Evolutionary conservation across 805 yeast genomes (phyloP), one percentile per base, ranked within the genome.

Genomic region (Nakazawaea wyomingensis): DNA sequence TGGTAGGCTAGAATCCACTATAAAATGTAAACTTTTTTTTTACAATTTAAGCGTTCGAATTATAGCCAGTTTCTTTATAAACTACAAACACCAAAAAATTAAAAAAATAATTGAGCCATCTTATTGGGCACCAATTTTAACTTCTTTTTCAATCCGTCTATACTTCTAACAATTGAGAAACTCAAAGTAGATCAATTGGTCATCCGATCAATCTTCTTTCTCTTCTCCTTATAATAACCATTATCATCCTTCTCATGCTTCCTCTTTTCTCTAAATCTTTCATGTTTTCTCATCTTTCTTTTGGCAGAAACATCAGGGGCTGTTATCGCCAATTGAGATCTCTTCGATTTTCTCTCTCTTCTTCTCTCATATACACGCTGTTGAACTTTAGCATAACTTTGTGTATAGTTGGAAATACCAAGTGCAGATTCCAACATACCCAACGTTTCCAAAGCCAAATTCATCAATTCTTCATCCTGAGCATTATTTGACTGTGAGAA

Each of bases 251-350:
- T 84, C 41, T 75, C 79, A 39, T 71, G 78, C 56, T 76, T 83
- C 60, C 96, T 75, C 69, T 82, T 85, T 49, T 85, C 93, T 59
- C 90, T 78, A 22, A 76, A 73, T 53, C 82, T 75, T 30, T 72
- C 78, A 64, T 90, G 95, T 60, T 85, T 86, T 62, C 71, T 82
- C 54, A 86, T 56, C 64, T 84, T 86, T 60, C 85, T 77, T 50
- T 73, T 75, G 2, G 96, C 93, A n/a, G 87, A 82, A 33, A 75
- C 63, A 13, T 84, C 96, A 1, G 98, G 98, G 4, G 83, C 85
- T 17, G 72, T 74, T 9, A 90, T 70, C 3, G 88, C 84, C 57
- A 87, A 64, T 46, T 84, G 81, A 0, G 95, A 84, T 45, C 89
- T 72, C 56, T 81, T 82, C 0, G 85, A 74, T 56, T 72, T 79